Conservation (phyloP, 1,284 basidiomycete genomes). For the Pyrrhoderma lamaoense region DNA sequence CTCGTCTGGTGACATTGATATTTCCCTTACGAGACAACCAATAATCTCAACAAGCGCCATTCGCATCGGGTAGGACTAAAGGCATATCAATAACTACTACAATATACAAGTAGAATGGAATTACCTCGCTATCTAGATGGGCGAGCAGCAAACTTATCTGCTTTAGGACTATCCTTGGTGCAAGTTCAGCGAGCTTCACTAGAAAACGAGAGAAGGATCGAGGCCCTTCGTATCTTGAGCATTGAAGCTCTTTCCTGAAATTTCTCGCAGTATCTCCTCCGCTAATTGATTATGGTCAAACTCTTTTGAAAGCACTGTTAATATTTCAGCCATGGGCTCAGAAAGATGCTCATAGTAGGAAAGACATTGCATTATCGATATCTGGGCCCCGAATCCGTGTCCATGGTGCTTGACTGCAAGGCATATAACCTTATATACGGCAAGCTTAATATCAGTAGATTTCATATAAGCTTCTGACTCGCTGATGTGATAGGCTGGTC, state of each 20-base stretch:
- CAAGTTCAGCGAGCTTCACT: slow-evolving; percentile 72
- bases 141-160: slow-evolving; percentile 81
- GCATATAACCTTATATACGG: slow-evolving; percentile 86
- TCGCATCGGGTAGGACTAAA: slow-evolving; percentile 90
- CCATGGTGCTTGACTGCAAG: slow-evolving; percentile 88
- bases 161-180: slow-evolving; percentile 84
- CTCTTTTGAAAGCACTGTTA: slow-evolving; percentile 74
- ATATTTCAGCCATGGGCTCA: slow-evolving; percentile 90
- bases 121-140: slow-evolving; percentile 89
- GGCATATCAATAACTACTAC: slow-evolving; percentile 1
- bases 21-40: slow-evolving; percentile 72
- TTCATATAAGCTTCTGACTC: slow-evolving; percentile 92
- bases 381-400: slow-evolving; percentile 81
- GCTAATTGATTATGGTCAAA: slow-evolving; percentile 87
- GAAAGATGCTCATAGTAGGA: slow-evolving; percentile 94
- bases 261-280: slow-evolving; percentile 86
- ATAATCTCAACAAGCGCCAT: slow-evolving; percentile 88
- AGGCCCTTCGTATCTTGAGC: slow-evolving; percentile 86
- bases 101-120: slow-evolving; percentile 9
- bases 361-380: slow-evolving; percentile 84
- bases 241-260: slow-evolving; percentile 72
- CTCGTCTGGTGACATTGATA: slow-evolving; percentile 53
- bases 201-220: slow-evolving; percentile 84
- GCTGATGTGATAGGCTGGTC: slow-evolving; percentile 79
- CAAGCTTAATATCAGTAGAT: slow-evolving; percentile 57